Evolutionary conservation across 306 rosid genomes (phyloP).

Genomic region (Inga oerstediana): DNA sequence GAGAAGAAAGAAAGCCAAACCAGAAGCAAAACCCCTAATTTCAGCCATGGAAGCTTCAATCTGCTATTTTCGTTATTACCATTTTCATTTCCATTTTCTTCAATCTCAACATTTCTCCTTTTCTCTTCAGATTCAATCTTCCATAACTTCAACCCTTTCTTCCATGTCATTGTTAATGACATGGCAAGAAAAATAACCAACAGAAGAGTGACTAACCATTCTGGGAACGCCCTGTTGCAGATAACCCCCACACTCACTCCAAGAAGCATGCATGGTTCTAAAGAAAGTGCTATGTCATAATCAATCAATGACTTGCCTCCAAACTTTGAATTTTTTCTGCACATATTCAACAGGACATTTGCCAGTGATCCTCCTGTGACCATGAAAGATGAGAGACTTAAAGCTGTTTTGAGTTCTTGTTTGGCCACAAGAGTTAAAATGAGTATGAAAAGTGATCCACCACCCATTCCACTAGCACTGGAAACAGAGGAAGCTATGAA

Average conservation of each 20-base stretch:
- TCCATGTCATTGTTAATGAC: conserved; percentile 73
- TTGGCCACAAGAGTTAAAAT: too few species aligned
- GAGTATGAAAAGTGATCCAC: too few species aligned
- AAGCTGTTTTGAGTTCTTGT: too few species aligned
- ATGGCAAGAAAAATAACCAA: conserved; percentile 81
- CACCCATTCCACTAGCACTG: conserved; percentile 73
- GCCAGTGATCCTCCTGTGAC: too few species aligned
- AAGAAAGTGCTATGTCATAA: conserved; percentile 71
- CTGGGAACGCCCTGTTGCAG: conserved; percentile 78
- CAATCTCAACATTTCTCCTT: conserved; percentile 30
- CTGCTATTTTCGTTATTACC: conserved; percentile 27
- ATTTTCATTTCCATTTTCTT: conserved; percentile 42
- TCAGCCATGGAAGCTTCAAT: conserved; percentile 63
- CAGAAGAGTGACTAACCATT: conserved; percentile 70
- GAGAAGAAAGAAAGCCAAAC: conserved; percentile 79
- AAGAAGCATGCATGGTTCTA: conserved; percentile 77
- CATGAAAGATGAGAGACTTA: too few species aligned
- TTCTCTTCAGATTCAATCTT: conserved; percentile 47
- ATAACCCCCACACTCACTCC: too few species aligned
- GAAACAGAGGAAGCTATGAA: conserved; percentile 65
- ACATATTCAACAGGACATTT: too few species aligned
- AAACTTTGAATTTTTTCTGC: background rate
- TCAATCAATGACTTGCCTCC: conserved; percentile 65
- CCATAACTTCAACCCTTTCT: conserved; percentile 60
- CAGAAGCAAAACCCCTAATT: conserved; percentile 63